phyloP scores from a whole-genome alignment of 164 flowering plant genomes.

The Vitis rupestris region DNA sequence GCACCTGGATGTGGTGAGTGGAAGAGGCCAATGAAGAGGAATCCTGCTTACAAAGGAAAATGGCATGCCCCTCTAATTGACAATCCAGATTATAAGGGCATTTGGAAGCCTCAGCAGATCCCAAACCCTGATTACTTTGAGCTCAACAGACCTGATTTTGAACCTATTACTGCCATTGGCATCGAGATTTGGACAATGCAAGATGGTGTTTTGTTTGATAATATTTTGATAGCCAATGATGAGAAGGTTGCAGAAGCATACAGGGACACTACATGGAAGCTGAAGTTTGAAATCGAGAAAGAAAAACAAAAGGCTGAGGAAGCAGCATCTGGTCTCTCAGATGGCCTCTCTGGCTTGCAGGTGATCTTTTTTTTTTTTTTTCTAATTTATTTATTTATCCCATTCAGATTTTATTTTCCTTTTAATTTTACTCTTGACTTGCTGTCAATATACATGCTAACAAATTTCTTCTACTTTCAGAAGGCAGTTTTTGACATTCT shows the following conservation, averaged over 20 bases:
- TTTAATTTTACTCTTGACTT: too few relatives aligned
- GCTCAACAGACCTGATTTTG: slow-evolving; percentile 24
- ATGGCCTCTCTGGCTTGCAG: slow-evolving; percentile 50
- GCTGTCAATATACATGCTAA: not conserved
- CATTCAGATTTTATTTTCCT: too few relatives aligned
- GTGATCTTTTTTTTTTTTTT: slow-evolving; percentile 21
- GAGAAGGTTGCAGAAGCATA: slow-evolving; percentile 18
- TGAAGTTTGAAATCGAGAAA: slow-evolving; percentile 59
- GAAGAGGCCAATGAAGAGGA: slow-evolving; percentile 27
- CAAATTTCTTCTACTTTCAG: slow-evolving; percentile 33
- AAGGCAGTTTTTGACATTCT: slow-evolving; percentile 59
- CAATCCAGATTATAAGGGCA: slow-evolving; percentile 25
- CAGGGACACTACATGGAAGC: slow-evolving; percentile 21
- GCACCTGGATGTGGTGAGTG: slow-evolving; percentile 42
- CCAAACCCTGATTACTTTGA: slow-evolving; percentile 27
- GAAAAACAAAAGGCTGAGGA: slow-evolving; percentile 69
- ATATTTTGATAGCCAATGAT: slow-evolving; percentile 21
- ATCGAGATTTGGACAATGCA: slow-evolving; percentile 38
- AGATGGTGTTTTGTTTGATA: slow-evolving; percentile 30
- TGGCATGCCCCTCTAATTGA: slow-evolving; percentile 26
- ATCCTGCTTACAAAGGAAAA: slow-evolving; percentile 32
- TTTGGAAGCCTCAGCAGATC: slow-evolving; percentile 26
- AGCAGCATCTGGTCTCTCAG: slow-evolving; percentile 36
- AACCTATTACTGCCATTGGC: slow-evolving; percentile 31
- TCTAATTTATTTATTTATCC: not conserved